These are phyloP conservation scores for Ophiocordyceps robertsii DNA, from an alignment of 2,329 filamentous ascomycete genomes.

Conservation along the genomic window DNA sequence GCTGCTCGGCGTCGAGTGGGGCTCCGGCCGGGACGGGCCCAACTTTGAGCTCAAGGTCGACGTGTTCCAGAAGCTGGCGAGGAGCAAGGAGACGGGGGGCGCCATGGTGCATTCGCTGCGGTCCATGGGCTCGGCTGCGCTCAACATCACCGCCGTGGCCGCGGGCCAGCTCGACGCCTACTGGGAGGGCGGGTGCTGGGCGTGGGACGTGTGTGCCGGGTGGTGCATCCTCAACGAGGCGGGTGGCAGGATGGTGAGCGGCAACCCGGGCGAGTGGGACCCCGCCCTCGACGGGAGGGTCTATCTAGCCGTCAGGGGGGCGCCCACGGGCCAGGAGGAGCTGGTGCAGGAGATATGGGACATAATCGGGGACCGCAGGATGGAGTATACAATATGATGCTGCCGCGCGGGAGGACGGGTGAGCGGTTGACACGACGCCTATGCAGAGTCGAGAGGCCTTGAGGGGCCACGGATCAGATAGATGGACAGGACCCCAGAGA, in stretches of 20 bases:
- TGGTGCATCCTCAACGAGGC: conserved; percentile 67
- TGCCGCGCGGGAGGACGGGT: no score
- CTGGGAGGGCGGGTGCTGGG: conserved; percentile 77
- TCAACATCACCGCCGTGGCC: conserved; percentile 63
- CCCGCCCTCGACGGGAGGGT: conserved; percentile 42
- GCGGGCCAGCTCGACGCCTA: conserved; percentile 59
- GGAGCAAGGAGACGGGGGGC: conserved; percentile 46
- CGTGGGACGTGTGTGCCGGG: conserved; percentile 74
- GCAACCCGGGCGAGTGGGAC: conserved; percentile 63
- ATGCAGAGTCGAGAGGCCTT: not conserved
- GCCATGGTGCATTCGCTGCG: conserved; percentile 66
- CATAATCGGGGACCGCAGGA: conserved; percentile 38
- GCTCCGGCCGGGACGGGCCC: conserved; percentile 49
- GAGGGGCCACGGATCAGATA: no score
- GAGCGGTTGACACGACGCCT: not conserved
- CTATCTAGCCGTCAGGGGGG: conserved; percentile 50
- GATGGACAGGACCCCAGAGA: no score
- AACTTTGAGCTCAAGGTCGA: conserved; percentile 59
- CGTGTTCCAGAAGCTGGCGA: conserved; percentile 49
- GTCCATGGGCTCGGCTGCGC: conserved; percentile 57
- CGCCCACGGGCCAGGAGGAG: conserved; percentile 44
- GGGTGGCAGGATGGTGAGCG: conserved; percentile 58
- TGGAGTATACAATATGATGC: conserved; percentile 28
- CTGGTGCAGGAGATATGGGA: conserved; percentile 52
- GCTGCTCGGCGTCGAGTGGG: conserved; percentile 63